Evolutionary conservation across 352 stramenopile genomes (phyloP).

Genomic region (Hyaloperonospora arabidopsidis): DNA sequence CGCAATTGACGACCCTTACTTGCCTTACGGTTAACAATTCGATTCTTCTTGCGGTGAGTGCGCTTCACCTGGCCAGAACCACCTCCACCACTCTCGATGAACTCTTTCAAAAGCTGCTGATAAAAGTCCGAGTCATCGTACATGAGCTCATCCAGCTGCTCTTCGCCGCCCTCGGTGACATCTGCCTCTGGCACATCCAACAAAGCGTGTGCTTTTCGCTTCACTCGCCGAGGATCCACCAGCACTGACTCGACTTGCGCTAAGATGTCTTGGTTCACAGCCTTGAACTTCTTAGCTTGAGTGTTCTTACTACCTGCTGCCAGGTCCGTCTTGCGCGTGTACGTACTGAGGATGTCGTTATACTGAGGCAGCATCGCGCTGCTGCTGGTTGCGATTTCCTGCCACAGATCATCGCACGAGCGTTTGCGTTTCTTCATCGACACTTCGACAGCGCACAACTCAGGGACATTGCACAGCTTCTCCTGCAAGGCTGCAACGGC

Average conservation of each 20-base stretch:
- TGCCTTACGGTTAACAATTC: conserved; percentile 82
- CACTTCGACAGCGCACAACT: conserved; percentile 24
- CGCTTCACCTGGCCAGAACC: conserved; percentile 45
- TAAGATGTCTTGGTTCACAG: conserved; percentile 82
- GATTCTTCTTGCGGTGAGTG: conserved; percentile 79
- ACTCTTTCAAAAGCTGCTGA: conserved; percentile 85
- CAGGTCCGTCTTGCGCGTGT: conserved; percentile 66
- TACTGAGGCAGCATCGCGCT: conserved; percentile 56
- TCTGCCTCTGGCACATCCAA: conserved; percentile 31
- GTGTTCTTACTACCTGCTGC: conserved; percentile 38
- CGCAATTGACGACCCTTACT: conserved; percentile 79
- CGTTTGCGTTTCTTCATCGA: conserved; percentile 63
- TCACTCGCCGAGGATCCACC: conserved; percentile 70
- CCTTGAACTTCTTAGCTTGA: conserved; percentile 83
- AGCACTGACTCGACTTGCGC: conserved; percentile 80
- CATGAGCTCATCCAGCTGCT: conserved; percentile 71
- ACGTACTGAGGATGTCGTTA: conserved; percentile 76
- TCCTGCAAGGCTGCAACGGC: conserved; percentile 49
- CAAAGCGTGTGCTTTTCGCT: conserved; percentile 73
- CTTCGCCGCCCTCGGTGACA: conserved; percentile 30
- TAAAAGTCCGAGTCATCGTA: conserved; percentile 87
- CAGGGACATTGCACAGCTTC: conserved; percentile 58
- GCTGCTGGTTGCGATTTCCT: conserved; percentile 36
- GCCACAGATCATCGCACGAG: conserved; percentile 49
- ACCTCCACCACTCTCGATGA: conserved; percentile 65